phyloP scores from a whole-genome alignment of 306 rosid genomes.

The Lablab purpureus region DNA sequence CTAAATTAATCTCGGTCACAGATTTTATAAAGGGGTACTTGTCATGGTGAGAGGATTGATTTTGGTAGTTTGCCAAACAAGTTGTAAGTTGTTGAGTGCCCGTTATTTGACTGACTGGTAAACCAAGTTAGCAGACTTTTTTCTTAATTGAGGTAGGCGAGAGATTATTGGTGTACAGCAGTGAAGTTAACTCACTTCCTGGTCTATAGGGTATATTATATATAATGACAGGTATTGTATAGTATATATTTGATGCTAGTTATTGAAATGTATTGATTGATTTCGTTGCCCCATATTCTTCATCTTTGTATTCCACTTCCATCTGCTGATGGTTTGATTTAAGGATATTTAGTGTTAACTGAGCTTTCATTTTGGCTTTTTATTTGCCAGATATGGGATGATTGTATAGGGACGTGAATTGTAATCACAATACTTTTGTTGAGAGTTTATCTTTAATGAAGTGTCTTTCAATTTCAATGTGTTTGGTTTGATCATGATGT shows the following conservation, averaged over 20 bases:
- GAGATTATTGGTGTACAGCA: not conserved
- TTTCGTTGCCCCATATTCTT: not conserved
- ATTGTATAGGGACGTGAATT: not conserved
- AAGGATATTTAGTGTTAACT: not conserved
- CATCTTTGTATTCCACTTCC: not conserved
- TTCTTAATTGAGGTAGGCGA: not conserved
- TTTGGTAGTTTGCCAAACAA: not conserved
- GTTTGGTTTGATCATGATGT: too few relatives aligned
- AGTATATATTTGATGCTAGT: too few relatives aligned
- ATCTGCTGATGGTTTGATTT: not conserved
- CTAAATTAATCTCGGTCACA: not conserved
- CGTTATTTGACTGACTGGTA: not conserved
- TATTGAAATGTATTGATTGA: too few relatives aligned
- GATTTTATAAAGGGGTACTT: not conserved
- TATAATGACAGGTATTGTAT: not conserved
- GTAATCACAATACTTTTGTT: too few relatives aligned
- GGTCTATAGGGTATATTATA: constrained; percentile 15
- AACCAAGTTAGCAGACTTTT: constrained; percentile 8
- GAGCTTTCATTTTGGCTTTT: not conserved
- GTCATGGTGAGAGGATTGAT: not conserved
- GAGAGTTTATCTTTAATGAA: too few relatives aligned
- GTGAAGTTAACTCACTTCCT: not conserved
- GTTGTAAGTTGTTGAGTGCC: not conserved
- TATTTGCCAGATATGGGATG: not conserved
- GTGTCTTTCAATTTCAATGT: too few relatives aligned